phyloP scores from a whole-genome alignment of 192 early-diverging fungal species.

The Dispira simplex region DNA sequence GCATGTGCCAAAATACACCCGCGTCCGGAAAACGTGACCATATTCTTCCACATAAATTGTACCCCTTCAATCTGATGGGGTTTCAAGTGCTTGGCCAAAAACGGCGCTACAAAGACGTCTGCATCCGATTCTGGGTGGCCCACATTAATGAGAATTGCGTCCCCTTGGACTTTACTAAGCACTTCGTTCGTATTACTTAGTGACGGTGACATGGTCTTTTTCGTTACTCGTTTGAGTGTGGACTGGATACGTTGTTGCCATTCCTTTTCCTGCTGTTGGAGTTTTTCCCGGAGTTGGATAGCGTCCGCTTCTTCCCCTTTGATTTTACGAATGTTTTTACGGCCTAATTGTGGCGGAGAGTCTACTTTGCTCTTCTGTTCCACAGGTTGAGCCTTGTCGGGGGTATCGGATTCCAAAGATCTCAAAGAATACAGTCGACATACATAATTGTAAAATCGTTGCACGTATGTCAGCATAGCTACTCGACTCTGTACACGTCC shows the following conservation, averaged over 20 bases:
- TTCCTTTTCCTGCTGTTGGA: conserved; percentile 10
- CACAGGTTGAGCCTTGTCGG: not conserved
- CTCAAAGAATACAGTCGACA: not conserved
- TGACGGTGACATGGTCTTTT: not conserved
- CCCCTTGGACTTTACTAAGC: conserved; percentile 6
- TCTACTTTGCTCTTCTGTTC: not conserved
- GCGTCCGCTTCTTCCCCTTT: conserved; percentile 16
- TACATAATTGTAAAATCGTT: conserved; percentile 8
- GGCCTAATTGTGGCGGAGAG: not conserved
- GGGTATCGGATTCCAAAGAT: not conserved
- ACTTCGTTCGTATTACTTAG: not conserved
- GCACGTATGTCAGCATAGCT: conserved; percentile 13
- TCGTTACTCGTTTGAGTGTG: not conserved
- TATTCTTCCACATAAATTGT: conserved; percentile 65
- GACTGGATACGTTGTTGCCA: conserved; percentile 11
- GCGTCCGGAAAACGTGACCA: conserved; percentile 45
- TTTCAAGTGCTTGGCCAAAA: conserved; percentile 38
- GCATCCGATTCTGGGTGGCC: conserved; percentile 40
- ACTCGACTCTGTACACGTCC: not conserved
- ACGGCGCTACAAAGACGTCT: conserved; percentile 34
- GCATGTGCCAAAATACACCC: conserved; percentile 73
- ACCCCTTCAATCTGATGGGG: conserved; percentile 63
- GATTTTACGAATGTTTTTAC: conserved; percentile 22
- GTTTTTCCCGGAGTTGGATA: conserved; percentile 13
- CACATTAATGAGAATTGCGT: conserved; percentile 36